phyloP scores from a whole-genome alignment of 2,329 filamentous ascomycete species.

The Orbilia ellipsospora region DNA sequence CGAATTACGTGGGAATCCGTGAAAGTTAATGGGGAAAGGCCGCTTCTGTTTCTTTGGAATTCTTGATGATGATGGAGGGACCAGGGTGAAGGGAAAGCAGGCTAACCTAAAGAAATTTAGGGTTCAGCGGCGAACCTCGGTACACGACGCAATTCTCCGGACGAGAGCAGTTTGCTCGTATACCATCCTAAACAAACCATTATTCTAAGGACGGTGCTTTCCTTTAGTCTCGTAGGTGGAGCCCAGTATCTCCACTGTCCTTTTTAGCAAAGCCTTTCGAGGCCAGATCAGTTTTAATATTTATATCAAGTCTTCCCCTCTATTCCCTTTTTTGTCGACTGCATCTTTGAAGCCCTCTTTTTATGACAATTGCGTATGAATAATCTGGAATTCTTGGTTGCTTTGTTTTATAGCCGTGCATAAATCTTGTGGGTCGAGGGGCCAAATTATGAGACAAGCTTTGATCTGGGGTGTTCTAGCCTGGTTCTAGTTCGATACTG shows the following conservation, averaged over 20 bases:
- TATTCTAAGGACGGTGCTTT: slow-evolving; percentile 9
- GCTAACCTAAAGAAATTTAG: slow-evolving; percentile 56
- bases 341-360: slow-evolving; percentile 13
- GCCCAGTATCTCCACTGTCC: neutral
- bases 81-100: slow-evolving; percentile 34
- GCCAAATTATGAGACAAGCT: slow-evolving; percentile 9
- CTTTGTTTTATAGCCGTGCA: neutral
- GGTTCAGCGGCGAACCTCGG: slow-evolving; percentile 35
- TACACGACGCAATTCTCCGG: too few species aligned
- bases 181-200: slow-evolving; percentile 50
- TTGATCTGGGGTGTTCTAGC: slow-evolving; percentile 34
- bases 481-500: neutral
- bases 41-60: slow-evolving; percentile 17
- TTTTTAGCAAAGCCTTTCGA: too few species aligned
- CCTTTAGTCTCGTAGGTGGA: neutral
- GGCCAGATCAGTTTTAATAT: neutral
- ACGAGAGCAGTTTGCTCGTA: neutral
- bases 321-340: slow-evolving; percentile 18
- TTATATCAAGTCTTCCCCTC: neutral
- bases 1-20: slow-evolving; percentile 53
- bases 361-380: slow-evolving; percentile 8
- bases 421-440: neutral
- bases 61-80: slow-evolving; percentile 18
- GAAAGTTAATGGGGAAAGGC: slow-evolving; percentile 8
- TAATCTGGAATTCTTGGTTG: neutral